phyloP scores from a whole-genome alignment of 1,284 basidiomycete genomes.

The Microbotryum lychnidis-dioicae region DNA sequence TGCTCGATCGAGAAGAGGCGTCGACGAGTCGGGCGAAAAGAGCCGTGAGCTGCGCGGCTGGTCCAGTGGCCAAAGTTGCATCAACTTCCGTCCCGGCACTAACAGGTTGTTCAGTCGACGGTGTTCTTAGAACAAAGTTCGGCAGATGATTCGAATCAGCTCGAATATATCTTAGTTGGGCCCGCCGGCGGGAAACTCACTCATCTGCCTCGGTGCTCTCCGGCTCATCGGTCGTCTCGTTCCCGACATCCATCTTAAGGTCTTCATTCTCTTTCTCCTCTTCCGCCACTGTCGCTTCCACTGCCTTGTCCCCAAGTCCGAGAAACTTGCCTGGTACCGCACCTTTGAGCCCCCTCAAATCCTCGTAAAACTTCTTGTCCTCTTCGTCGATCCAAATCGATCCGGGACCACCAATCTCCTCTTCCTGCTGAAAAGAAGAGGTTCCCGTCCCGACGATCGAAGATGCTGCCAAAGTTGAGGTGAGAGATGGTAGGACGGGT shows the following conservation, averaged over 20 bases:
- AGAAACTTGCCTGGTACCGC: conserved; percentile 81
- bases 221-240: conserved; percentile 30
- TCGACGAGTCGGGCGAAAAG: conserved; percentile 89
- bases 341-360: conserved; percentile 81
- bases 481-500: conserved; percentile 68
- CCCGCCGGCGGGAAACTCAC: not conserved
- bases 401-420: conserved; percentile 43
- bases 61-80: conserved; percentile 55
- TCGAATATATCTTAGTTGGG: not conserved
- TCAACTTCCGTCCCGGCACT: not conserved
- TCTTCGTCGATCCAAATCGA: conserved; percentile 99
- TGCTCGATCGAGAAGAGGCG: conserved; percentile 79
- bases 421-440: conserved; percentile 5
- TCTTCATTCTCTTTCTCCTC: conserved; percentile 14
- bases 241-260: conserved; percentile 18
- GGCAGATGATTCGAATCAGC: too few species aligned
- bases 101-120: not conserved
- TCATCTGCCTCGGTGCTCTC: not conserved
- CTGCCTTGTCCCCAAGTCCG: conserved; percentile 43
- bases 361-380: conserved; percentile 88
- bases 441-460: conserved; percentile 24
- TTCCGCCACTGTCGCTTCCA: conserved; percentile 2
- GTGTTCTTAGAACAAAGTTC: too few species aligned
- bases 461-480: conserved; percentile 44
- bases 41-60: conserved; percentile 82